These are phyloP conservation scores for Wallacemonas sp. DNA, from an alignment of 208 protist species.

Conservation along the genomic window DNA sequence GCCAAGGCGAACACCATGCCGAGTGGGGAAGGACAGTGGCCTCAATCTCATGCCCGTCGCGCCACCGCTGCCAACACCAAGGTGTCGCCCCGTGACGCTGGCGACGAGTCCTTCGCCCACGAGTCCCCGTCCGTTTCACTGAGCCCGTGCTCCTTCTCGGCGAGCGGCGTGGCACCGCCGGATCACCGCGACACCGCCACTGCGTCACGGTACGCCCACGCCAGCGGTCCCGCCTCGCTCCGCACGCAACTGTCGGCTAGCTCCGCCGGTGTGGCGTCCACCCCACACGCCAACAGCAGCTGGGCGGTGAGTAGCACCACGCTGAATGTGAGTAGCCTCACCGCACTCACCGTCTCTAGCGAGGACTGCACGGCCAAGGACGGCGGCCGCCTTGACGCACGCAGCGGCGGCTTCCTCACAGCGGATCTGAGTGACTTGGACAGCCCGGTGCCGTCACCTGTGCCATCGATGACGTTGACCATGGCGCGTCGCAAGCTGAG, in stretches of 20 bases:
- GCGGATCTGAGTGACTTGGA: background rate
- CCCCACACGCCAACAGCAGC: background rate
- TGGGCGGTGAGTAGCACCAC: slow-evolving; percentile 6
- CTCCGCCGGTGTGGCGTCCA: background rate
- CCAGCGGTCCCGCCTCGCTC: background rate
- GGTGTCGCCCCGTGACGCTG: too few species aligned
- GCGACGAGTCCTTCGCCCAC: background rate
- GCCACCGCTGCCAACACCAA: too few species aligned
- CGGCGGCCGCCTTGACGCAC: too few species aligned
- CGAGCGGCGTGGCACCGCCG: background rate
- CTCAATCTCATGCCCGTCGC: too few species aligned
- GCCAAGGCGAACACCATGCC: background rate
- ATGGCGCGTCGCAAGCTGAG: slow-evolving; percentile 5
- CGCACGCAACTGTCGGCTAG: background rate
- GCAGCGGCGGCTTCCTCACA: too few species aligned
- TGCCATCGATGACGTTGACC: background rate
- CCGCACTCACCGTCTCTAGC: background rate
- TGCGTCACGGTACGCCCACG: too few species aligned
- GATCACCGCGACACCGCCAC: background rate
- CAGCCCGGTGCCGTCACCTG: slow-evolving; percentile 1
- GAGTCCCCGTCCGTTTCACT: background rate
- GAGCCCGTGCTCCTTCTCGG: slow-evolving; percentile 4
- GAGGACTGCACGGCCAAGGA: slow-evolving; percentile 9
- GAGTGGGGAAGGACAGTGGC: too few species aligned
- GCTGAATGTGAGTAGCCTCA: slow-evolving; percentile 28